A percentile compares a stretch with the other conserved stretches of the same genome.
Conservation (phyloP, 805 yeast genomes). For the Candida schatavii region DNA sequence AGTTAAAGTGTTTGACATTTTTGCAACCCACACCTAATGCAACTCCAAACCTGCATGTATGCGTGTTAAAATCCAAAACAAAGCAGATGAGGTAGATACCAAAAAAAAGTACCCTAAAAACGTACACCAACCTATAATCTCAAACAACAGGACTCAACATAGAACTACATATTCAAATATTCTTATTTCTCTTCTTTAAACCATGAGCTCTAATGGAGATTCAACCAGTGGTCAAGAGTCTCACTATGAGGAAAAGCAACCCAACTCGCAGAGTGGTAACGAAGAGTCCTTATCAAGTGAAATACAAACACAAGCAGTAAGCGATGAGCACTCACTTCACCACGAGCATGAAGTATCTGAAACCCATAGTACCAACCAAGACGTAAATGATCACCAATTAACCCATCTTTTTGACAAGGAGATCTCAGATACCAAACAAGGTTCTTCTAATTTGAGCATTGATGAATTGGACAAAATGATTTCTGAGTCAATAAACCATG, state of each 20-base stretch:
- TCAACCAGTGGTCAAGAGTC: not conserved
- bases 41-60: too few species aligned
- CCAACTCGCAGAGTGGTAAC: not conserved
- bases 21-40: too few species aligned
- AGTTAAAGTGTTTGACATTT: too few species aligned
- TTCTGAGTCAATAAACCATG: conserved; percentile 14
- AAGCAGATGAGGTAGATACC: conserved; percentile 1
- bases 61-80: too few species aligned
- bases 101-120: too few species aligned
- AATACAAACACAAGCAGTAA: too few species aligned
- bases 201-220: not conserved
- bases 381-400: conserved; percentile 3
- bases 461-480: conserved; percentile 19
- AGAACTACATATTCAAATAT: too few species aligned
- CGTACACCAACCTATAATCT: too few species aligned
- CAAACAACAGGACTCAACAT: too few species aligned
- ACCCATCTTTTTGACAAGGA: conserved; percentile 2
- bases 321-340: not conserved
- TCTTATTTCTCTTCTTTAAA: too few species aligned
- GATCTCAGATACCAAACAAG: conserved; percentile 1
- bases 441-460: conserved; percentile 3
- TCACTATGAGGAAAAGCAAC: not conserved
- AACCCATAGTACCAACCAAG: not conserved
- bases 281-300: too few species aligned
- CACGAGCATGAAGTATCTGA: not conserved